Evolutionary conservation across 768 basidiomycete genomes (phyloP).

Genomic region (Tephrocybe rancida): DNA sequence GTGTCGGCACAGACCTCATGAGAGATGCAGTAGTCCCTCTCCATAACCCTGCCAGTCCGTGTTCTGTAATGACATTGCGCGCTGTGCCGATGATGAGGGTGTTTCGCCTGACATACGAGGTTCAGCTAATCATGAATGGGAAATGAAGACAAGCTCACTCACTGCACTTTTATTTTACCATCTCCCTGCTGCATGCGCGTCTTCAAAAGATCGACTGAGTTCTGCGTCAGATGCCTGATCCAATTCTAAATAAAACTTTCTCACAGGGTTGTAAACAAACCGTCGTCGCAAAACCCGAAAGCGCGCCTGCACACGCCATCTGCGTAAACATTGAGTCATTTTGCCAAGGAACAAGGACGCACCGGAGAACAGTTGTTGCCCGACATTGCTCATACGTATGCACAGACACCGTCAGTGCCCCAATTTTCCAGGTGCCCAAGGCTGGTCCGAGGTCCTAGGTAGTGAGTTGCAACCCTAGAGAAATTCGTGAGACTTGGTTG

Average conservation of each 20-base stretch:
- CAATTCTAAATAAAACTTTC: constrained; percentile 17
- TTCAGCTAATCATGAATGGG: background rate
- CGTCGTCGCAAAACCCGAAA: constrained; percentile 79
- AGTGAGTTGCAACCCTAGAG: background rate
- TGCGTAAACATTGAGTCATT: background rate
- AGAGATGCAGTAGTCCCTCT: constrained; percentile 85
- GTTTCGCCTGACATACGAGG: constrained; percentile 29
- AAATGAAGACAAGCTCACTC: constrained; percentile 14
- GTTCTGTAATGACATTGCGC: constrained; percentile 56
- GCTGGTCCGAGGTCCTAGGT: background rate
- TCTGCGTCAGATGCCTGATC: background rate
- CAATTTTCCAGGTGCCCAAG: background rate
- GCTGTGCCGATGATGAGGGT: constrained; percentile 51
- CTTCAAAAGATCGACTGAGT: constrained; percentile 84
- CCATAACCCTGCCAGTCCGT: constrained; percentile 82
- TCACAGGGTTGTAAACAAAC: constrained; percentile 77
- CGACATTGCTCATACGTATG: constrained; percentile 64
- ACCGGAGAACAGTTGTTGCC: constrained; percentile 70
- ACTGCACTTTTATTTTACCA: constrained; percentile 40
- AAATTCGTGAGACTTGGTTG: background rate
- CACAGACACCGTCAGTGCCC: background rate
- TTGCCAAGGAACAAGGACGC: constrained; percentile 12
- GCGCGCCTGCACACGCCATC: constrained; percentile 51
- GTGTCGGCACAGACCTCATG: constrained; percentile 43
- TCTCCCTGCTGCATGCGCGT: constrained; percentile 90